Conservation (phyloP, 2,329 filamentous ascomycete genomes). For the Colletotrichum ledebouriae region DNA sequence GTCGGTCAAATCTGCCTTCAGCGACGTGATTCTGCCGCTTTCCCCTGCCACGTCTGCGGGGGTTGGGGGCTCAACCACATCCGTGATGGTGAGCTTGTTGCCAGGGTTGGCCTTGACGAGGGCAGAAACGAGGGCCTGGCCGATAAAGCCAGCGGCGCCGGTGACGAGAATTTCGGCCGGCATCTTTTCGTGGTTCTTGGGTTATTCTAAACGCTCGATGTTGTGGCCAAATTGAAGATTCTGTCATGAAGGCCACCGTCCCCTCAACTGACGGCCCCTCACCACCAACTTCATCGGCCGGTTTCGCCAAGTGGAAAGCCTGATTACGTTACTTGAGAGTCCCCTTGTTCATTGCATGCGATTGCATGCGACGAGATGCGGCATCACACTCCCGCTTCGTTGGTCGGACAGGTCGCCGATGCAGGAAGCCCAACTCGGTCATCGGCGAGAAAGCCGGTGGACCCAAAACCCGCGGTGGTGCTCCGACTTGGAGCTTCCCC, state of each 20-base stretch:
- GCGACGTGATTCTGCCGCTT: constrained; percentile 43
- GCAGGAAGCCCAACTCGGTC: constrained; percentile 6
- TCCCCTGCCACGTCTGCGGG: constrained; percentile 54
- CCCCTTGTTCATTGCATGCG: constrained; percentile 4
- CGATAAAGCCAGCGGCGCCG: constrained; percentile 74
- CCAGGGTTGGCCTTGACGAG: constrained; percentile 59
- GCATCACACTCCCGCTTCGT: neutral
- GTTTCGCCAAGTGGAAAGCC: constrained; percentile 28
- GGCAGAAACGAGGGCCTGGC: constrained; percentile 70
- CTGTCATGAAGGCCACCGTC: neutral
- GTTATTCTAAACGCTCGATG: neutral
- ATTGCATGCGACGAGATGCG: neutral
- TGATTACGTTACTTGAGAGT: constrained; percentile 13
- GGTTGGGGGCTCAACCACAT: constrained; percentile 66
- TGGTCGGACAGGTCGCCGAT: constrained; percentile 18
- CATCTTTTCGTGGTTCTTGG: neutral
- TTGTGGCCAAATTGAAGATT: neutral
- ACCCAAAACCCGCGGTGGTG: neutral
- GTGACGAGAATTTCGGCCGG: constrained; percentile 69
- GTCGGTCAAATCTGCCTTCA: constrained; percentile 53
- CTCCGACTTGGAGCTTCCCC: constrained; percentile 18
- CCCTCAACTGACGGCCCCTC: neutral
- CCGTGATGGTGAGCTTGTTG: constrained; percentile 66
- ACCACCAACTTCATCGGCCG: constrained; percentile 18
- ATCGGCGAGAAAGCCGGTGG: constrained; percentile 37